Evolutionary conservation across 2,329 filamentous ascomycete species (phyloP), one percentile per base, ranked within the genome.

Genomic region (Aphanoascus verrucosus): DNA sequence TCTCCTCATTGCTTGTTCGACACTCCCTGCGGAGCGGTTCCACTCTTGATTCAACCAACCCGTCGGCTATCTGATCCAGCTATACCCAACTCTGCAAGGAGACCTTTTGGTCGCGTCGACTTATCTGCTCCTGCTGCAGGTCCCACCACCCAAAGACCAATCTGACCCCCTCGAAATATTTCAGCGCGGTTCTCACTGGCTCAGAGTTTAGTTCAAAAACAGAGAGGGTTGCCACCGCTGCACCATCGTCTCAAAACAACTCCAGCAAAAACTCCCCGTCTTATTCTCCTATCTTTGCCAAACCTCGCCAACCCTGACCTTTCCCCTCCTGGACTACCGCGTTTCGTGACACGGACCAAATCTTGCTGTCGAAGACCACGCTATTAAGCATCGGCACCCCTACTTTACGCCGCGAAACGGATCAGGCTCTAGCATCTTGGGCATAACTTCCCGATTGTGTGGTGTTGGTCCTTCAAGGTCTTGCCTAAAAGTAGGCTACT

Each of bases 121-220:
- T 45, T 46, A 32, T 52, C 50, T 44, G 40, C 31, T 45, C 31
- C 31, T 48, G 35, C 45, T 53, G 45, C 51, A 53, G 51, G 51
- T 47, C 45, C 51, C 51, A 53, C 51, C 48, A 44, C 45, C n/a
- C 4, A 31, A 45, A 37, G 17, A 52, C 50, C 50, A 46, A 52
- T 45, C 49, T 45, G 23, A 46, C 34, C 32, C n/a, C 14, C n/a
- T 46, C 35, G 38, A 38, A 45, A 45, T 52, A 46, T 40, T 38
- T 46, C 42, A 31, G 17, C 34, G 17, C n/a, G 37, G 28, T 17
- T 42, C 46, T 47, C 34, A 54, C 46, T 44, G 52, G 52, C 46
- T 50, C 14, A 41, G 50, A 19, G 34, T 38, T 50, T 54, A 54
- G 52, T 49, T 54, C 46, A 54, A 54, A 54, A 50, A 49, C 52